These are phyloP conservation scores for Zopfia rhizophila DNA, from an alignment of 2,329 filamentous ascomycete genomes.

Conservation along the genomic window DNA sequence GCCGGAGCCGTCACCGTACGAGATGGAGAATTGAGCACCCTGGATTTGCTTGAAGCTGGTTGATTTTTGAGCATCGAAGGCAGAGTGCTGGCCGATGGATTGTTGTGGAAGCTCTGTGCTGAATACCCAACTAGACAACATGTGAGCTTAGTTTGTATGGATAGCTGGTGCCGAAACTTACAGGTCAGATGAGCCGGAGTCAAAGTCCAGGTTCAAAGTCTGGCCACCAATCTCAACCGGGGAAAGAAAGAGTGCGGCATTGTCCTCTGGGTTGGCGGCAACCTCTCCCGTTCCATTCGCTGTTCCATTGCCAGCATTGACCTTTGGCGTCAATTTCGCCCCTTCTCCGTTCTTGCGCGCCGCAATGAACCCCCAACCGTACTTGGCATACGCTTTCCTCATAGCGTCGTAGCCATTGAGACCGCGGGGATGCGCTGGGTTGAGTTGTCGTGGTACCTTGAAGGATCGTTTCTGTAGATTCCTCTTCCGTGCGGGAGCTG, in stretches of 20 bases:
- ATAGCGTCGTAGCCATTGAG: conserved; percentile 70
- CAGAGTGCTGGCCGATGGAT: conserved; percentile 62
- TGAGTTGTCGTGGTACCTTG: conserved; percentile 68
- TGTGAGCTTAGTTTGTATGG: conserved; percentile 5
- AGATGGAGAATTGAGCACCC: conserved; percentile 69
- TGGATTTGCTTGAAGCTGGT: conserved; percentile 60
- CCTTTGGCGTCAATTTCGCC: too few relatives aligned
- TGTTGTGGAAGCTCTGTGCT: conserved; percentile 65
- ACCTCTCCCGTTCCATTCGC: conserved; percentile 65
- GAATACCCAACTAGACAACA: conserved; percentile 70
- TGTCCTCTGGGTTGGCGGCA: conserved; percentile 70
- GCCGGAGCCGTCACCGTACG: conserved; percentile 74
- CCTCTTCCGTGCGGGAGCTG: conserved; percentile 44
- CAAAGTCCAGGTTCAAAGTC: conserved; percentile 75
- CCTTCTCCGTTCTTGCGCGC: conserved; percentile 26
- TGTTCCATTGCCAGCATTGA: conserved; percentile 34
- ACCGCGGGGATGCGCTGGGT: conserved; percentile 62
- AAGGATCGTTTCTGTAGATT: conserved; percentile 66
- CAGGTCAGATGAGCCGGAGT: conserved; percentile 79
- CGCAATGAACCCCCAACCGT: conserved; percentile 61
- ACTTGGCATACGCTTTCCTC: conserved; percentile 75
- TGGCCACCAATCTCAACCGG: conserved; percentile 77
- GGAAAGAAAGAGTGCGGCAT: conserved; percentile 76
- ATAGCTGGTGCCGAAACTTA: conserved; percentile 47
- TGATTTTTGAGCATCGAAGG: conserved; percentile 66